Percentiles rank a stretch among this genome's conserved stretches.
Evolutionary conservation across 306 rosid genomes (phyloP).

Genomic region (Rosa lucieae): DNA sequence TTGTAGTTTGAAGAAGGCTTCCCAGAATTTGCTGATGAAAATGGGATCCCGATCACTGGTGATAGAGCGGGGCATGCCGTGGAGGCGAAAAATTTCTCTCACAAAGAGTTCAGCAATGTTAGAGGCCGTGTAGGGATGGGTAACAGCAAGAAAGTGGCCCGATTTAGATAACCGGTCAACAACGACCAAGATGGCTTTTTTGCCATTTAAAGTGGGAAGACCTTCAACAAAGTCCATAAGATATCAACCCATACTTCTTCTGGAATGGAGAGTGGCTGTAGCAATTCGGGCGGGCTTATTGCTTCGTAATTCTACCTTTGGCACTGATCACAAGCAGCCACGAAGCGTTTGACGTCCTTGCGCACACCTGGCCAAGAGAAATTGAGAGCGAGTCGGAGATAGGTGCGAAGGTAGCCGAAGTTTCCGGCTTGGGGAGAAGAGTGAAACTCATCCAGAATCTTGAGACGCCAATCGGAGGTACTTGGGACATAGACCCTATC

Average conservation of each 20-base stretch:
- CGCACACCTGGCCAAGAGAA: background rate
- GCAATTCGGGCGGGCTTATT: background rate
- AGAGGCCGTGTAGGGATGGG: too few species aligned
- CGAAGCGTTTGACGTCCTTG: background rate
- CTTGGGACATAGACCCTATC: background rate
- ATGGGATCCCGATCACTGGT: too few species aligned
- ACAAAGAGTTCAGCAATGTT: too few species aligned
- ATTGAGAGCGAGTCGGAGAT: background rate
- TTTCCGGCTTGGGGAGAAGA: background rate
- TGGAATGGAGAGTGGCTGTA: background rate
- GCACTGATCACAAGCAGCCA: background rate
- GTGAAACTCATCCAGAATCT: background rate
- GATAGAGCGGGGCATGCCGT: too few species aligned
- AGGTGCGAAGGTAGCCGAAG: accelerated
- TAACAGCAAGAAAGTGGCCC: too few species aligned
- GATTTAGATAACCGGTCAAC: too few species aligned
- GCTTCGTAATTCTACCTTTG: background rate
- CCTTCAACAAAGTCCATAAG: background rate
- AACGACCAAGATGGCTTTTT: too few species aligned
- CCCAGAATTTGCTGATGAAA: too few species aligned
- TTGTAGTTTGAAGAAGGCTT: too few species aligned
- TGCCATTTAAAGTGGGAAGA: too few species aligned
- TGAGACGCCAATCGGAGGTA: background rate
- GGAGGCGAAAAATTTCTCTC: too few species aligned
- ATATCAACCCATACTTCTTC: background rate